Conservation (phyloP, 495 filamentous ascomycete species). For the Tetracladium setigerum region DNA sequence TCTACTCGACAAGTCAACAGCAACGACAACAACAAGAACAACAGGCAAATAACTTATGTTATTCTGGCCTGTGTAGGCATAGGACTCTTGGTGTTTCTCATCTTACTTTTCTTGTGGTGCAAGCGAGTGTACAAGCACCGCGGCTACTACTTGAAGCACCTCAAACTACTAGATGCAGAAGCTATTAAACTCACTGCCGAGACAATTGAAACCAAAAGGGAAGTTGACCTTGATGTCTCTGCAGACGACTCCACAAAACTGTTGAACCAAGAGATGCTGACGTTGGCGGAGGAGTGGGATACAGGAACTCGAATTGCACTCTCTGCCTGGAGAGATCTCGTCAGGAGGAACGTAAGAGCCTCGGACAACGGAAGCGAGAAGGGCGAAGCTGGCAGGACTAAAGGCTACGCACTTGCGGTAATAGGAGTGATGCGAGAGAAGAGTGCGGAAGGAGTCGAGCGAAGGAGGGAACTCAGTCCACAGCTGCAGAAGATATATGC, state of each 20-base stretch:
- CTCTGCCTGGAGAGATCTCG: conserved; percentile 8
- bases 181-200: conserved; percentile 2
- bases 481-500: conserved; percentile 7
- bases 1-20: no score
- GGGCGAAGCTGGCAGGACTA: no score
- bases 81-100: no score
- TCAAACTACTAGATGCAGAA: conserved; percentile 4
- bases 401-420: background rate
- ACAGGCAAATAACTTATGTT: no score
- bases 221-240: background rate
- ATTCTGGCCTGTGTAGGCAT: no score
- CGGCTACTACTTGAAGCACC: conserved; percentile 4
- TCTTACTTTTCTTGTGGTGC: background rate
- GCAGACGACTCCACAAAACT: background rate
- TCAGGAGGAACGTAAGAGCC: background rate
- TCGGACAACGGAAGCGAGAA: conserved; percentile 1
- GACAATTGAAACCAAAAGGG: conserved; percentile 1
- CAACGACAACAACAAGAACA: no score
- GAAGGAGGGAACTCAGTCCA: conserved; percentile 6
- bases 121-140: background rate
- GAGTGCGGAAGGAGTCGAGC: conserved; percentile 1
- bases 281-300: conserved; percentile 7
- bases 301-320: conserved; percentile 6
- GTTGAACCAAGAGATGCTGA: background rate
- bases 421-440: conserved; percentile 8